Conservation (phyloP, 768 basidiomycete genomes). For the Panellus pusillus region DNA sequence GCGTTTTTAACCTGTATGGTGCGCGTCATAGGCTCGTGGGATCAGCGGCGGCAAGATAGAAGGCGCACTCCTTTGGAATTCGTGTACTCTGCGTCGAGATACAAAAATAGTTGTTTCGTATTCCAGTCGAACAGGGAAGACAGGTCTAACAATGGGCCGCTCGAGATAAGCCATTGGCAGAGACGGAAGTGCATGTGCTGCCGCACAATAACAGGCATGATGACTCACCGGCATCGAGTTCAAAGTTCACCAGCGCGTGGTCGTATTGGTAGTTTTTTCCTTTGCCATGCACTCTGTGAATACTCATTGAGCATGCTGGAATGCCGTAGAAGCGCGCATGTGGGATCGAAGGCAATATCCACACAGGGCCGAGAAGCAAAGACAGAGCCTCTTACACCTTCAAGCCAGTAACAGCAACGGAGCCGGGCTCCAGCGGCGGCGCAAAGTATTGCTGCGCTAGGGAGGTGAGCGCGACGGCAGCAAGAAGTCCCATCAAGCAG, state of each 20-base stretch:
- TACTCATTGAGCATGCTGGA: not conserved
- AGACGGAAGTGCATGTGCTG: not conserved
- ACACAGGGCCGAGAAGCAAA: slow-evolving; percentile 1
- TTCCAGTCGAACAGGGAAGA: slow-evolving; percentile 90
- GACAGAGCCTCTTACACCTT: slow-evolving; percentile 62
- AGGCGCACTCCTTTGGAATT: slow-evolving; percentile 67
- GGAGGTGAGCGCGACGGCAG: slow-evolving; percentile 71
- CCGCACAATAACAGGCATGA: slow-evolving; percentile 1
- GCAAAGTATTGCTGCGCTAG: slow-evolving; percentile 49
- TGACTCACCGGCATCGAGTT: slow-evolving; percentile 71
- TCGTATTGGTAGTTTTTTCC: slow-evolving; percentile 70
- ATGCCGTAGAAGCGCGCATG: not conserved
- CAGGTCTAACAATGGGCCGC: slow-evolving; percentile 53
- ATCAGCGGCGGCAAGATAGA: not conserved
- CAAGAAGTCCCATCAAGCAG: slow-evolving; percentile 71
- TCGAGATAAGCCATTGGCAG: not conserved
- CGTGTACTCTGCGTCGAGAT: slow-evolving; percentile 81
- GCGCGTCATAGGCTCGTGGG: too few relatives aligned
- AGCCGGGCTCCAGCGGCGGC: slow-evolving; percentile 53
- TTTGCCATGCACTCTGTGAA: slow-evolving; percentile 45
- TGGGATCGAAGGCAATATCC: too few relatives aligned
- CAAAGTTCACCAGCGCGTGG: slow-evolving; percentile 78
- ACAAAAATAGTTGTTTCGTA: slow-evolving; percentile 92
- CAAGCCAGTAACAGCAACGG: slow-evolving; percentile 57
- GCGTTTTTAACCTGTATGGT: slow-evolving; percentile 63